These are phyloP conservation scores for Crassisporium funariophilum DNA, from an alignment of 768 basidiomycete genomes.

Conservation along the genomic window DNA sequence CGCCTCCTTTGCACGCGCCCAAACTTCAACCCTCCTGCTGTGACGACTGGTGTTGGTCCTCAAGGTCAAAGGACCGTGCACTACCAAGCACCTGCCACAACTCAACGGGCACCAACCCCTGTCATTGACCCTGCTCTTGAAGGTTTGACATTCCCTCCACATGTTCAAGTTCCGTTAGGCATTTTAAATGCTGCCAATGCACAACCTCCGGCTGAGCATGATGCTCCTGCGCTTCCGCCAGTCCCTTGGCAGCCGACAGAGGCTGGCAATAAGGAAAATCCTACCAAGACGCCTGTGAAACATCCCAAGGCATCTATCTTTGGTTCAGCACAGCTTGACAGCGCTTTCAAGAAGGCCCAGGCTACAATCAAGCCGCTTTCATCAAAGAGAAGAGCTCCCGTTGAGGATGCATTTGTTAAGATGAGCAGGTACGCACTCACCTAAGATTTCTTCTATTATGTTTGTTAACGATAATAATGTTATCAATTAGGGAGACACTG, in stretches of 20 bases:
- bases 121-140: neutral
- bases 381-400: neutral
- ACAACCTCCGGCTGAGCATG: neutral
- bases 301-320: neutral
- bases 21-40: constrained; percentile 19
- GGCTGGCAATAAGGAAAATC: neutral
- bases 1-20: constrained; percentile 9
- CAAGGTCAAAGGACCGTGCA: constrained; percentile 13
- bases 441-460: neutral
- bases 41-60: constrained; percentile 25
- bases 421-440: neutral
- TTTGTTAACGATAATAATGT: neutral
- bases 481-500: neutral
- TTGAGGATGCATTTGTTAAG: neutral
- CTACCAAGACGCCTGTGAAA: too few species aligned
- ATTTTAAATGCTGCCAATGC: neutral
- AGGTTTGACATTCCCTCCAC: neutral
- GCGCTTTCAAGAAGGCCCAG: neutral
- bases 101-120: neutral
- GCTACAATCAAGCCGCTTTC: neutral
- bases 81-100: constrained; percentile 5
- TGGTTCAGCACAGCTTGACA: neutral
- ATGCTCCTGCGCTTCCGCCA: neutral
- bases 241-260: neutral
- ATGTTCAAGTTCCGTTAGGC: neutral